These are phyloP conservation scores for Mucor indicus DNA, from an alignment of 371 early-diverging fungal genomes.

Conservation along the genomic window DNA sequence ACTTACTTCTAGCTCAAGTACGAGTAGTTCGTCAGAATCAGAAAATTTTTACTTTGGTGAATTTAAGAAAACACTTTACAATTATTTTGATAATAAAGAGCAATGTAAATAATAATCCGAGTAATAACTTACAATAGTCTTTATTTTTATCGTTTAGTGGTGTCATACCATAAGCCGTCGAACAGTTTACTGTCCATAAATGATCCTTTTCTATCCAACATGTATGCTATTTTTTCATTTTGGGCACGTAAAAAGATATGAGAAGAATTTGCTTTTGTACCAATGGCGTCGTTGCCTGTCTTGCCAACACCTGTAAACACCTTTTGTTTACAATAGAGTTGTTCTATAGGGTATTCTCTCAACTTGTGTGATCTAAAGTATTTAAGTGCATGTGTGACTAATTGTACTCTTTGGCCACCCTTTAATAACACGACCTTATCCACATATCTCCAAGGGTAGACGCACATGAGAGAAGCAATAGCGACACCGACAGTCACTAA, in stretches of 20 bases:
- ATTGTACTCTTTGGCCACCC: constrained; percentile 25
- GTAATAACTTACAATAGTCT: not conserved
- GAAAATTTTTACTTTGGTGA: constrained; percentile 16
- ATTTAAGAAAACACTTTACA: constrained; percentile 11
- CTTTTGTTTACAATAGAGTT: constrained; percentile 39
- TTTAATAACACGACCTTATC: constrained; percentile 37
- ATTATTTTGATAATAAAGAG: constrained; percentile 8
- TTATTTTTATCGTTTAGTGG: not conserved
- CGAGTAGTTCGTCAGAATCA: not conserved
- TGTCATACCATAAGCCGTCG: constrained; percentile 42
- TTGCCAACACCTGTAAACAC: constrained; percentile 45
- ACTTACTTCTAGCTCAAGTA: constrained; percentile 15
- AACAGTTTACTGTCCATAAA: constrained; percentile 47
- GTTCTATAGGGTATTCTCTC: constrained; percentile 40
- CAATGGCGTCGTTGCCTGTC: constrained; percentile 33
- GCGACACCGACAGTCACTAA: constrained; percentile 40
- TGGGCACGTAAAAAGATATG: constrained; percentile 41
- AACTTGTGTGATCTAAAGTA: constrained; percentile 29
- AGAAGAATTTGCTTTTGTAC: constrained; percentile 28
- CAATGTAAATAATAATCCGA: not conserved
- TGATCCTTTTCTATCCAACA: constrained; percentile 47
- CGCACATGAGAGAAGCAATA: constrained; percentile 44
- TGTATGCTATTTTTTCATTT: constrained; percentile 44
- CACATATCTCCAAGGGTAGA: constrained; percentile 54
- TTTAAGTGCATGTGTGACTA: constrained; percentile 44